Conservation (phyloP, 768 basidiomycete species). For the Termitomyces heimii region DNA sequence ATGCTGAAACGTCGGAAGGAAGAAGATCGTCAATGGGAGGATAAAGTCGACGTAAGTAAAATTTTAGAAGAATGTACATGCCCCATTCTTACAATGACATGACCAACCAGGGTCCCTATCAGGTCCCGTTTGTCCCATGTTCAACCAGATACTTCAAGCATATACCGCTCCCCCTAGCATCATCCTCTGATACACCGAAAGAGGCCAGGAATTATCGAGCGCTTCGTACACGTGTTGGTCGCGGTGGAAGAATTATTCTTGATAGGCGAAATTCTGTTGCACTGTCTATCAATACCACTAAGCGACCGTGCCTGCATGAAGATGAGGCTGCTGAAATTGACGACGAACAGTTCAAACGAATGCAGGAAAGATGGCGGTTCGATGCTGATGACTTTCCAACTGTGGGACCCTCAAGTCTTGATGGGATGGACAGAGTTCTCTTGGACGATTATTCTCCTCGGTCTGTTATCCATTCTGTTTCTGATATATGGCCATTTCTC, state of each 20-base stretch:
- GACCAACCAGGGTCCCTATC: slow-evolving; percentile 56
- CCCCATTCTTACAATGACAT: not conserved
- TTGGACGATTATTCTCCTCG: not conserved
- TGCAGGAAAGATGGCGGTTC: not conserved
- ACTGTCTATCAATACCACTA: slow-evolving; percentile 9
- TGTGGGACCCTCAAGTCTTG: not conserved
- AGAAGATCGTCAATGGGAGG: slow-evolving; percentile 78
- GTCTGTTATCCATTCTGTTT: not conserved
- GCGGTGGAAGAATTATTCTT: slow-evolving; percentile 71
- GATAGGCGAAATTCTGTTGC: slow-evolving; percentile 55
- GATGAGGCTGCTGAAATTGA: not conserved
- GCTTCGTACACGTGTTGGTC: slow-evolving; percentile 72
- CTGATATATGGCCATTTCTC: not conserved
- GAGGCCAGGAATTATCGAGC: slow-evolving; percentile 29
- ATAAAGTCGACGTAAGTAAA: slow-evolving; percentile 66
- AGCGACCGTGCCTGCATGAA: not conserved
- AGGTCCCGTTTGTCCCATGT: slow-evolving; percentile 50
- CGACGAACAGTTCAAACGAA: not conserved
- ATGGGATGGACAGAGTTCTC: not conserved
- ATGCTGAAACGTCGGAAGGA: slow-evolving; percentile 60
- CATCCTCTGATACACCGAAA: slow-evolving; percentile 12
- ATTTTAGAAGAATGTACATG: not conserved
- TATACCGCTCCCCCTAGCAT: not conserved
- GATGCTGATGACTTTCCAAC: not conserved
- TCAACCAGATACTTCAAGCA: slow-evolving; percentile 63